A percentile compares a stretch with the other conserved stretches of the same genome.
Conservation (phyloP, 306 rosid species). For the Prunus salicina region DNA sequence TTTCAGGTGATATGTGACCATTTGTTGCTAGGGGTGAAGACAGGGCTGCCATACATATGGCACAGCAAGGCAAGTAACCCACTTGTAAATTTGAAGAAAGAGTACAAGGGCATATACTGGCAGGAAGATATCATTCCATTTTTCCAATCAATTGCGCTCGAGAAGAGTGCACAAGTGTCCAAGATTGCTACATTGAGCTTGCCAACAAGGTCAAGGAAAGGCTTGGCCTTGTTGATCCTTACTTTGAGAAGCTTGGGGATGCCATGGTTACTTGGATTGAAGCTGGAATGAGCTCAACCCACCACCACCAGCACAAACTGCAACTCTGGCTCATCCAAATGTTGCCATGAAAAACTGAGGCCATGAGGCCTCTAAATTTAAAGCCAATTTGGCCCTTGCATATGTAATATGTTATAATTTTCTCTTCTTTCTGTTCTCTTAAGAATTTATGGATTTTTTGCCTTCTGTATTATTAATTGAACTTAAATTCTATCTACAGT, state of each 20-base stretch:
- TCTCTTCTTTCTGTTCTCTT: neutral
- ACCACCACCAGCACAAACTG: neutral
- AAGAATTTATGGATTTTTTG: neutral
- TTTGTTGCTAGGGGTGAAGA: conserved; percentile 40
- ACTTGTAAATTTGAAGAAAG: conserved; percentile 41
- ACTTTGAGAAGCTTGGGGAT: conserved; percentile 56
- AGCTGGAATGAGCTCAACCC: conserved; percentile 79
- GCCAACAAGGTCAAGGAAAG: conserved; percentile 41
- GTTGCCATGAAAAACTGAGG: too few species aligned
- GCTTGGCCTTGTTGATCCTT: conserved; percentile 37
- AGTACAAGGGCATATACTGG: conserved; percentile 48
- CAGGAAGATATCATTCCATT: conserved; percentile 47
- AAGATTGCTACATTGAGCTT: conserved; percentile 44
- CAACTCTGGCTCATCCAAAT: too few species aligned
- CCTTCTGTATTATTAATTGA: neutral
- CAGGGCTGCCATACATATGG: conserved; percentile 50
- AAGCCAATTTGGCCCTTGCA: too few species aligned
- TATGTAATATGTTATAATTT: neutral
- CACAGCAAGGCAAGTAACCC: conserved; percentile 61
- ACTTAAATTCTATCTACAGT: too few species aligned
- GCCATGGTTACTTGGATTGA: conserved; percentile 79
- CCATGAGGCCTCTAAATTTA: too few species aligned
- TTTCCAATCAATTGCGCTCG: conserved; percentile 37
- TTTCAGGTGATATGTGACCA: conserved; percentile 48
- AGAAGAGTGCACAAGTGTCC: conserved; percentile 37